Base-by-base conservation (phyloP, 345 rosid species). In the Acer yangbiense region DNA sequence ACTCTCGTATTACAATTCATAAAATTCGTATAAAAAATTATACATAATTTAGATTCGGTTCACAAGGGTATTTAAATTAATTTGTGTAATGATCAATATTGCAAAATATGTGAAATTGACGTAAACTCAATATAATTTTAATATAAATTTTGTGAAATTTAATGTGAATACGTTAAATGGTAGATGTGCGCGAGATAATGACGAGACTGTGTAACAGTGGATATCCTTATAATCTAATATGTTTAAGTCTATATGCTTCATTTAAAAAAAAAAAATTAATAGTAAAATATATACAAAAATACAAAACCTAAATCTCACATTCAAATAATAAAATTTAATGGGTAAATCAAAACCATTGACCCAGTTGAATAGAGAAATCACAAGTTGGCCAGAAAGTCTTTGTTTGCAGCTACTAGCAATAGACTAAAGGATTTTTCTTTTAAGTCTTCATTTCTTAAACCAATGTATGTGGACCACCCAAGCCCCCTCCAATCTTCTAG, bases 271-370 rank as follows among this genome's bases (percentile, higher is more conserved):
- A 32, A 32, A 32, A 35, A 4, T 35, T 35, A 35, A 35, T 43
- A 11, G 46, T 43, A 43, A 43, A 21, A 79, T 35, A 76, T 54
- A 41, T 75, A 83, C 77, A 43, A 13, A 13, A 69, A 82, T 66
- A 80, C 54, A 66, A 25, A 67, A 81, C 29, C 46, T 55, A 73
- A 63, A 69, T 69, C 73, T 74, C 44, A 72, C 46, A 29, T 39
- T 76, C 35, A 50, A 74, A 52, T 54, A 73, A 46, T 62, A 52
- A 78, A 78, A 4, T 73, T 79, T 73, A 75, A 75, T 82, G 10
- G 80, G 69, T 82, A 66, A 86, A 87, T 68, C 83, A 80, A 84
- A 79, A 79, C 52, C 81, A 83, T 86, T 86, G 90, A 88, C 89
- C 76, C 13, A 76, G 62, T 78, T 85, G 79, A 78, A 79, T 87